Evolutionary conservation across 495 filamentous ascomycete species (phyloP), one percentile per base, ranked within the genome.

Genomic region (Podospora fimiseda): DNA sequence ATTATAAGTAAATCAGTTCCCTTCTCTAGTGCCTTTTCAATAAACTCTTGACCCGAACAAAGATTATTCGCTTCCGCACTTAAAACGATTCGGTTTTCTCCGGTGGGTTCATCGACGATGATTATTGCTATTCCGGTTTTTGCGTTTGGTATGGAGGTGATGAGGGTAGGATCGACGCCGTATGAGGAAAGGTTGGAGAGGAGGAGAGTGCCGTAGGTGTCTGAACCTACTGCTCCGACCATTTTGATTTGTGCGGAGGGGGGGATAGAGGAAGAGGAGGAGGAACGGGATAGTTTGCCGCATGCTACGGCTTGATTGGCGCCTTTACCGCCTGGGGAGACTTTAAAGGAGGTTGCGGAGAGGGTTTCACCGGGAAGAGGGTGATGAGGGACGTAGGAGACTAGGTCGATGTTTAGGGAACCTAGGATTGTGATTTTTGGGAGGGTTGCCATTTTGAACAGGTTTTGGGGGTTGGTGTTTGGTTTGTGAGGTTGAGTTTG

Each of bases 301-400:
- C 83, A 79, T 6, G 92, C 92, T 39, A 95, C 87, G 42, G 90
- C 90, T 72, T 97, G 93, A 74, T 98, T 98, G 30, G 90, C 89
- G 55, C 93, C 93, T 71, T 98, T 98, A 39, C 93, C 93, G 50
- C 93, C 93, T 13, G 84, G 82, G 44, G 86, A 90, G 39, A 82
- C 87, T 63, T 79, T 75, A 74, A 93, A 94, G 5, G 81, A 80
- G 49, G 72, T 76, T n/a, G 89, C 76, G 2, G 85, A 91, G 37
- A 98, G 78, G 3, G 93, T 98, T 62, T 98, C 93, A 52, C 93
- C 93, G 2, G 86, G 78, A 0, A 73, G 67, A 2, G 93, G 93
- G 53, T 95, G 77, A 37, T 93, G 89, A 0, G 88, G 77, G 24
- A 92, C 95, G 53, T 85, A 80, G 37, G 89, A 89, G 40, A 94